Percentiles rank a stretch among this genome's conserved stretches.
Evolutionary conservation across 2,329 filamentous ascomycete genomes (phyloP).

Genomic region (Nemania abortiva): DNA sequence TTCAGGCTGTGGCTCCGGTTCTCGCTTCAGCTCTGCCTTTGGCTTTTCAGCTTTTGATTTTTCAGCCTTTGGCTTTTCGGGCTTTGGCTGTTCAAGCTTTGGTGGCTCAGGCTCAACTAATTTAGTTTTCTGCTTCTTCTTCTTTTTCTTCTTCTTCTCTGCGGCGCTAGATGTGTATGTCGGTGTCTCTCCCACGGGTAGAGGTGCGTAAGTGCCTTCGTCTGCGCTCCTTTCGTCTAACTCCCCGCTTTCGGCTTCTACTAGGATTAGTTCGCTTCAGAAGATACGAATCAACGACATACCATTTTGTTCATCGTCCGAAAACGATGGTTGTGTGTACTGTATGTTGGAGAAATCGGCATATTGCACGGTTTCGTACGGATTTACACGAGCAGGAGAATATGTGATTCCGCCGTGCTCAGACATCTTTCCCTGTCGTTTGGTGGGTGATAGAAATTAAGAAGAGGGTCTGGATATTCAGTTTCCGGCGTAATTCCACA

Average conservation of each 20-base stretch:
- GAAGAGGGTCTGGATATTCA: constrained; percentile 27
- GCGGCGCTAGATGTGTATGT: constrained; percentile 19
- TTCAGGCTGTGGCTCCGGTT: constrained; percentile 7
- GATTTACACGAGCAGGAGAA: constrained; percentile 43
- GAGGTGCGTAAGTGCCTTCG: constrained; percentile 32
- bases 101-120: constrained; percentile 25
- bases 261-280: constrained; percentile 40
- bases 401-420: constrained; percentile 43
- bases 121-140: constrained; percentile 33
- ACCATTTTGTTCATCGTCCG: constrained; percentile 45
- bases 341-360: constrained; percentile 44
- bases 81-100: constrained; percentile 22
- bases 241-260: constrained; percentile 38
- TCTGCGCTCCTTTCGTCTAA: constrained; percentile 30
- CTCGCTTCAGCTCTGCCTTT: constrained; percentile 21
- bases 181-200: constrained; percentile 18
- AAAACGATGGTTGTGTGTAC: constrained; percentile 33
- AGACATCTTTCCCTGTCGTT: constrained; percentile 41
- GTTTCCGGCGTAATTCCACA: constrained; percentile 34
- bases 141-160: constrained; percentile 39
- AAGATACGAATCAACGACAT: constrained; percentile 28
- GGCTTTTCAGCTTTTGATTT: constrained; percentile 18
- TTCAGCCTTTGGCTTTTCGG: constrained; percentile 23
- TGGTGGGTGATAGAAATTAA: constrained; percentile 23
- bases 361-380: constrained; percentile 39